These are phyloP conservation scores for Suillus sp. DNA, from an alignment of 768 basidiomycete genomes.

Conservation along the genomic window DNA sequence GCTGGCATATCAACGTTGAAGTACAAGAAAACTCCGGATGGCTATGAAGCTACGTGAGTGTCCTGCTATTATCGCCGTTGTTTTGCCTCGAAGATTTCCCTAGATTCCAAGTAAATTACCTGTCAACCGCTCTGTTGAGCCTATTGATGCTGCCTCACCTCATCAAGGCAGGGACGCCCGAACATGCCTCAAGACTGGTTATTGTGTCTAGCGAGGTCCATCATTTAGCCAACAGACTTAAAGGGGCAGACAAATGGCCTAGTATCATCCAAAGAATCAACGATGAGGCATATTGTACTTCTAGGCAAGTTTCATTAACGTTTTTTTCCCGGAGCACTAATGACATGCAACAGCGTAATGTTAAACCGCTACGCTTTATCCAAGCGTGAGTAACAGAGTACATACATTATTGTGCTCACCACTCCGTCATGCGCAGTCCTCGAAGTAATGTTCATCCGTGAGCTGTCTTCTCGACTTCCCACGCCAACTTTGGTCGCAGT, in stretches of 20 bases:
- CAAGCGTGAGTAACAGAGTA: constrained; percentile 21
- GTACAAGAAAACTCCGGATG: constrained; percentile 35
- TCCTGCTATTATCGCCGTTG: background rate
- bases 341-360: constrained; percentile 24
- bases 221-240: constrained; percentile 18
- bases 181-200: constrained; percentile 30
- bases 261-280: constrained; percentile 34
- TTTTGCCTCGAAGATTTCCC: background rate
- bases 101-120: constrained; percentile 40
- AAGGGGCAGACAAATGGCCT: constrained; percentile 18
- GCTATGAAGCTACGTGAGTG: constrained; percentile 39
- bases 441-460: constrained; percentile 38
- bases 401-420: constrained; percentile 9
- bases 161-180: constrained; percentile 27
- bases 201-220: constrained; percentile 36
- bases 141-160: constrained; percentile 39
- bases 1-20: constrained; percentile 26
- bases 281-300: constrained; percentile 30
- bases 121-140: constrained; percentile 38
- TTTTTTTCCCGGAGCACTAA: constrained; percentile 2
- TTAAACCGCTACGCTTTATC: constrained; percentile 26
- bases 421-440: constrained; percentile 27
- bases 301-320: constrained; percentile 20
- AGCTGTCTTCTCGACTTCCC: constrained; percentile 36
- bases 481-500: constrained; percentile 31